Base-by-base conservation (phyloP, 202 grass and related monocot genomes). In the Setaria viridis region DNA sequence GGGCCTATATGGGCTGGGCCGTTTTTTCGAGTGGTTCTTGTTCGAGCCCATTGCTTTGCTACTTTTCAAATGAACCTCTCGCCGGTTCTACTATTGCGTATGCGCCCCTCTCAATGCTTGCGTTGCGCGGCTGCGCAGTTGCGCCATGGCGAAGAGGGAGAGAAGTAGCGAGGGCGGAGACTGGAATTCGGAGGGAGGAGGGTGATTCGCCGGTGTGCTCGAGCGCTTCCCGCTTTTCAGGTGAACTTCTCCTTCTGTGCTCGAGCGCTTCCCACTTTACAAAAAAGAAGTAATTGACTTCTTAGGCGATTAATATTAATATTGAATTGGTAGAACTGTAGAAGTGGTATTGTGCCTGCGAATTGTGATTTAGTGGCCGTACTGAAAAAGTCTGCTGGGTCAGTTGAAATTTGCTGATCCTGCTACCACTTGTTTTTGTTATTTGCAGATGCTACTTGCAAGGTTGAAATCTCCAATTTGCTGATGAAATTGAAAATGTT, bases 111-210 rank as follows among this genome's bases (percentile, higher is more conserved):
- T 8, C 17, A 8, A 58, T 16, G 33, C 63, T 66, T 66, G 63
- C 11, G 25, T 7, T 8, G 25, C 25, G 25, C 25, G 25, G 59
- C 10, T 62, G 21, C 29, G 7, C 21, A 25, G n/a, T 11, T 55
- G 1, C 13, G 82, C 72, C 60, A 83, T 72, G 49, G 48, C 83
- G 25, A 57, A 15, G 64, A 4, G 53, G 76, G 66, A 29, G 39
- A 37, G 51, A 42, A 4, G 25, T 25, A 25, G 25, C 25, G 25
- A 25, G 25, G 25, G 25, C 25, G 66, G 29, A 10, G 30, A 2
- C 9, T 5, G 34, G 32, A 35, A 1, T 16, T 67, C 34, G 29
- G 9, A 13, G 35, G 11, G 14, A 21, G 7, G 45, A 20, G 25
- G 25, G 25, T 25, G 25, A 25, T 25, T 25, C 25, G 25, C 25